phyloP scores from a whole-genome alignment of 805 yeast species.

The Alloascoidea africana region DNA sequence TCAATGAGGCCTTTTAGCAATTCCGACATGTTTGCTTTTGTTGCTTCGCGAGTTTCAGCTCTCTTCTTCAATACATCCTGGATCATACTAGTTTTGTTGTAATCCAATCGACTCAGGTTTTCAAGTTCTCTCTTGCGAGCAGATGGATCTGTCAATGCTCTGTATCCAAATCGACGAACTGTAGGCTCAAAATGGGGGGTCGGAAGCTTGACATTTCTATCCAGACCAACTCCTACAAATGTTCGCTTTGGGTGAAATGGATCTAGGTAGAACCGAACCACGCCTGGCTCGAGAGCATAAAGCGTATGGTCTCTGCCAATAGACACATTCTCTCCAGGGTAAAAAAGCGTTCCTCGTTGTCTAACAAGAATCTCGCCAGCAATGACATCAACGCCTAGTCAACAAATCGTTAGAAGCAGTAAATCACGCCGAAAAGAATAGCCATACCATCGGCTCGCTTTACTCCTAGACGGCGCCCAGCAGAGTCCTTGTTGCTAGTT shows the following conservation, averaged over 20 bases:
- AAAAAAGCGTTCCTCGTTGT: conserved; percentile 90
- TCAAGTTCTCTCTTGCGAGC: conserved; percentile 44
- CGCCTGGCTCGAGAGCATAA: conserved; percentile 85
- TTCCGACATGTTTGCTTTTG: conserved; percentile 16
- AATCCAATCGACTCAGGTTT: conserved; percentile 54
- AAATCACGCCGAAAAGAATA: not conserved
- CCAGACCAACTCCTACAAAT: conserved; percentile 77
- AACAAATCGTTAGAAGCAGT: not conserved
- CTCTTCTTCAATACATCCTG: conserved; percentile 25
- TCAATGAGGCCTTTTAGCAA: conserved; percentile 16
- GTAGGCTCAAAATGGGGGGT: conserved; percentile 87
- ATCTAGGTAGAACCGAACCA: conserved; percentile 78
- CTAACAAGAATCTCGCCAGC: conserved; percentile 83
- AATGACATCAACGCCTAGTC: conserved; percentile 30
- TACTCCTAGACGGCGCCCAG: conserved; percentile 88
- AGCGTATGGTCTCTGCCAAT: conserved; percentile 93
- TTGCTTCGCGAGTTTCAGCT: conserved; percentile 20
- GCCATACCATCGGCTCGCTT: conserved; percentile 68
- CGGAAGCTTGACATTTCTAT: conserved; percentile 51
- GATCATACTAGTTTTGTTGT: conserved; percentile 37
- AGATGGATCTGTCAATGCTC: conserved; percentile 30
- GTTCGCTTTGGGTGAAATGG: conserved; percentile 93
- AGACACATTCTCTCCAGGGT: conserved; percentile 83
- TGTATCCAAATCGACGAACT: conserved; percentile 69
- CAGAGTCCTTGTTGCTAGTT: conserved; percentile 86